Evolutionary conservation across 2,329 filamentous ascomycete genomes (phyloP).

Genomic region (Chaetomiaceae sp.): DNA sequence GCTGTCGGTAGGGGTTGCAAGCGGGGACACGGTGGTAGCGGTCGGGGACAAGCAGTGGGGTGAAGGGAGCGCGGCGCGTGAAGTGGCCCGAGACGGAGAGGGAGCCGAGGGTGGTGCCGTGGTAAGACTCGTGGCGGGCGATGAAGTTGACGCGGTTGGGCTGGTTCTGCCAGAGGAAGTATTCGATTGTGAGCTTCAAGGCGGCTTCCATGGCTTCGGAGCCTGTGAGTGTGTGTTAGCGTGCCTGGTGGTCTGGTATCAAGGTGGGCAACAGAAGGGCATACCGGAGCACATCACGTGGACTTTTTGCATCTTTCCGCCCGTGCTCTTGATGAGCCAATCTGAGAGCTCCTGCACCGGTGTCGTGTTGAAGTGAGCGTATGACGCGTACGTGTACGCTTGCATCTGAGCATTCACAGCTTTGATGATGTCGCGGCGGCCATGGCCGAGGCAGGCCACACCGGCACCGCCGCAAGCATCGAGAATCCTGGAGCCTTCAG

Average conservation of each 20-base stretch:
- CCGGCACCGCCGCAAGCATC: constrained; percentile 70
- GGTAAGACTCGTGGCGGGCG: constrained; percentile 58
- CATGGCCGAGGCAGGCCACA: constrained; percentile 65
- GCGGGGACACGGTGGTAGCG: constrained; percentile 49
- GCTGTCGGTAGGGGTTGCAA: constrained; percentile 58
- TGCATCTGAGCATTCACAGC: constrained; percentile 51
- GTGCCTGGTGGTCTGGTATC: background rate
- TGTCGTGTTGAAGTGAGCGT: constrained; percentile 47
- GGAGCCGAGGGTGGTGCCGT: constrained; percentile 62
- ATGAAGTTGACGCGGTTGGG: constrained; percentile 55
- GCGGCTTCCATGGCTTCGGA: constrained; percentile 65
- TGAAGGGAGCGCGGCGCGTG: constrained; percentile 51
- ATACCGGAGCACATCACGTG: constrained; percentile 34
- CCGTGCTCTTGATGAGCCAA: constrained; percentile 34
- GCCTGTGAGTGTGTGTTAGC: constrained; percentile 34
- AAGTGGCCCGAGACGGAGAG: constrained; percentile 55
- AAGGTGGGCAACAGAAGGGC: background rate
- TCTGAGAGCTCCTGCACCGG: constrained; percentile 43
- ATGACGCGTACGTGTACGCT: constrained; percentile 27
- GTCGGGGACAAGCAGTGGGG: constrained; percentile 45
- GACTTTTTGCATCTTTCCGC: constrained; percentile 32
- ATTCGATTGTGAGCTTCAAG: constrained; percentile 62
- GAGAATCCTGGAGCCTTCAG: constrained; percentile 51
- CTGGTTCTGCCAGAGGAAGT: constrained; percentile 51
- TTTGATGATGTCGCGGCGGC: constrained; percentile 51